These are phyloP conservation scores for Lycium ferocissimum DNA, from an alignment of 257 asterid species.

Conservation along the genomic window DNA sequence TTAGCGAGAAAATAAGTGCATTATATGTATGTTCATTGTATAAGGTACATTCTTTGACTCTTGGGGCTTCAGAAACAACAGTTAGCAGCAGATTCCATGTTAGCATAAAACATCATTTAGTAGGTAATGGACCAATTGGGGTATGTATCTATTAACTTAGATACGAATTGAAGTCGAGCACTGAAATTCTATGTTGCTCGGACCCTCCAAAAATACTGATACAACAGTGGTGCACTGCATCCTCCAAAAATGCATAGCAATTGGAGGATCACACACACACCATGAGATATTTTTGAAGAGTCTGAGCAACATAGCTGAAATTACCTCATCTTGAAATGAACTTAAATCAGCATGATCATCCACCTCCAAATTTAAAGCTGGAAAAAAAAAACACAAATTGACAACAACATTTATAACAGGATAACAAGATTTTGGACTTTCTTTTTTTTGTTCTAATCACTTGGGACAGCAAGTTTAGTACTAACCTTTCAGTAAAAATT, in stretches of 20 bases:
- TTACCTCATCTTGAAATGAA: conserved; percentile 50
- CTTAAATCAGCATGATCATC: conserved; percentile 38
- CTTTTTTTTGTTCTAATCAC: neutral
- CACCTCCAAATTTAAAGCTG: conserved; percentile 47
- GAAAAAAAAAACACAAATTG: neutral
- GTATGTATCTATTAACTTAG: neutral
- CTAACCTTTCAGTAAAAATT: conserved; percentile 52
- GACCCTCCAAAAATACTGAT: too few relatives aligned
- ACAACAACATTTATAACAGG: neutral
- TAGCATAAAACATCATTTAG: neutral
- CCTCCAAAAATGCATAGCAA: too few relatives aligned
- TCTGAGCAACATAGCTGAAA: neutral
- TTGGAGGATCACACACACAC: too few relatives aligned
- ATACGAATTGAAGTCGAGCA: neutral
- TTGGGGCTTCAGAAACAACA: neutral
- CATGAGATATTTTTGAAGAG: neutral
- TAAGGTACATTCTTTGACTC: neutral
- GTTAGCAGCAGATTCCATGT: neutral
- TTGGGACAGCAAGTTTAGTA: neutral
- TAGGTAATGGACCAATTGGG: neutral
- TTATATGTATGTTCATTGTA: neutral
- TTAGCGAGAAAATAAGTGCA: neutral
- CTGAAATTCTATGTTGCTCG: too few relatives aligned
- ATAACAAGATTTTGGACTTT: neutral
- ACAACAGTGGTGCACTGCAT: too few relatives aligned